phyloP scores from a whole-genome alignment of 371 early-diverging fungal genomes.

The Chytridiales sp. region DNA sequence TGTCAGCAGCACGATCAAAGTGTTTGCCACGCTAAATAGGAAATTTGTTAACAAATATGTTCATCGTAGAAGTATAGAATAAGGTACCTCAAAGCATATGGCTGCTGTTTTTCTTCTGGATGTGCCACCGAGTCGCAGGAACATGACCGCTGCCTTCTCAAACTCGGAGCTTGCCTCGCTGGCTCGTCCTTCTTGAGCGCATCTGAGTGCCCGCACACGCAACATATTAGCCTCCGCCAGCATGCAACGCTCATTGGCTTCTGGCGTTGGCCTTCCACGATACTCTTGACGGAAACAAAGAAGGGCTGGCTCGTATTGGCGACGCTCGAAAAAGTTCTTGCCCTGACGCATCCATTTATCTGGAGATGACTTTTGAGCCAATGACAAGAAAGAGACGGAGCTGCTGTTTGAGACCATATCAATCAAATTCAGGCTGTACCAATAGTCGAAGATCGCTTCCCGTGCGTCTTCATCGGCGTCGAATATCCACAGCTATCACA shows the following conservation, averaged over 20 bases:
- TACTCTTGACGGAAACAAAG: constrained; percentile 10
- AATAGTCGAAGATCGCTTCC: constrained; percentile 1
- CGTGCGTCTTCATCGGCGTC: constrained; percentile 14
- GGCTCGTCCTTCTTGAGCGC: neutral
- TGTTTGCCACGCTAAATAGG: neutral
- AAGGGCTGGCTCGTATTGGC: constrained; percentile 6
- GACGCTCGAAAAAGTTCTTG: neutral
- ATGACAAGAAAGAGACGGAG: neutral
- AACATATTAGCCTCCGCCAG: neutral
- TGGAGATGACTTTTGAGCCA: constrained; percentile 9
- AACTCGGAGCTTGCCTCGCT: neutral
- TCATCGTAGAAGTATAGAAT: neutral
- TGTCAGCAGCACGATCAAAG: neutral
- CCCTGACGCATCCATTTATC: constrained; percentile 8
- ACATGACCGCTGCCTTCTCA: neutral
- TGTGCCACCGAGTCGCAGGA: neutral
- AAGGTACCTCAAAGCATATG: neutral
- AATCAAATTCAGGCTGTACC: neutral
- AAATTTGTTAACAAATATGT: neutral
- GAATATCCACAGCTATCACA: constrained; percentile 17
- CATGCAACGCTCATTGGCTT: neutral
- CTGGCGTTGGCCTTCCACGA: neutral
- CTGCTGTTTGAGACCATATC: neutral
- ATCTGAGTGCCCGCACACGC: neutral
- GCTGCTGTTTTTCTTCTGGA: constrained; percentile 8